Percentiles rank a stretch among this genome's conserved stretches.
Conservation (phyloP, 2,329 filamentous ascomycete species). For the Fusarium burgessii region DNA sequence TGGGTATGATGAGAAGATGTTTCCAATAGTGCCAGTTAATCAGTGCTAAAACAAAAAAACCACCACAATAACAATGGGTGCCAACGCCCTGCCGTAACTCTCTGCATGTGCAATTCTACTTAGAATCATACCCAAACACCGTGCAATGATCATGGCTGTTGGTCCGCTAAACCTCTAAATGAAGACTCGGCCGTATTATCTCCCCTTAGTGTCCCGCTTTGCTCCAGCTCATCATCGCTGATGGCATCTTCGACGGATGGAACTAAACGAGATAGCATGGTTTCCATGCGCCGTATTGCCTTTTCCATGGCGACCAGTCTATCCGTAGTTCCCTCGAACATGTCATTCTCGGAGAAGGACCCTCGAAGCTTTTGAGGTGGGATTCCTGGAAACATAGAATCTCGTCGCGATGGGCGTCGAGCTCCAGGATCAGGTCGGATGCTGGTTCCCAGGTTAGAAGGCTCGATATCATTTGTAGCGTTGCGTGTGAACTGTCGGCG, state of each 20-base stretch:
- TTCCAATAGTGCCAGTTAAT: conserved; percentile 19
- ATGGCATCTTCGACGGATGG: conserved; percentile 46
- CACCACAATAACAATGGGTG: not conserved
- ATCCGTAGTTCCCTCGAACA: conserved; percentile 57
- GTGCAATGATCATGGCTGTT: conserved; percentile 12
- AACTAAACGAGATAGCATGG: conserved; percentile 57
- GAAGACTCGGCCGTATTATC: conserved; percentile 50
- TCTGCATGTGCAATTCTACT: not conserved
- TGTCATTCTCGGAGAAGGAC: conserved; percentile 61
- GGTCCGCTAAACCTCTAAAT: conserved; percentile 37
- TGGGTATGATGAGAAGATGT: conserved; percentile 2
- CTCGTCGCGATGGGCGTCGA: conserved; percentile 59
- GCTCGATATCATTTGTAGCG: conserved; percentile 51
- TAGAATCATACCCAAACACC: conserved; percentile 10
- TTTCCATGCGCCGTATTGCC: conserved; percentile 61
- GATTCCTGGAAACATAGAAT: conserved; percentile 69
- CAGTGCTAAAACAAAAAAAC: conserved; percentile 8
- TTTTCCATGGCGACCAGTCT: conserved; percentile 65
- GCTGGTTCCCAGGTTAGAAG: conserved; percentile 35
- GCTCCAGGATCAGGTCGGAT: conserved; percentile 43
- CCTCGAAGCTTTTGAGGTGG: conserved; percentile 59
- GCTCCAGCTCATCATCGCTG: conserved; percentile 45
- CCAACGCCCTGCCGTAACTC: conserved; percentile 11
- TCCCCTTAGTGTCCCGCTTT: conserved; percentile 47
- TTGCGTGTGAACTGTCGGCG: conserved; percentile 66